Percentiles rank a stretch among this genome's conserved stretches.
Evolutionary conservation across 495 filamentous ascomycete genomes (phyloP).

Genomic region (Penicillium angulare): DNA sequence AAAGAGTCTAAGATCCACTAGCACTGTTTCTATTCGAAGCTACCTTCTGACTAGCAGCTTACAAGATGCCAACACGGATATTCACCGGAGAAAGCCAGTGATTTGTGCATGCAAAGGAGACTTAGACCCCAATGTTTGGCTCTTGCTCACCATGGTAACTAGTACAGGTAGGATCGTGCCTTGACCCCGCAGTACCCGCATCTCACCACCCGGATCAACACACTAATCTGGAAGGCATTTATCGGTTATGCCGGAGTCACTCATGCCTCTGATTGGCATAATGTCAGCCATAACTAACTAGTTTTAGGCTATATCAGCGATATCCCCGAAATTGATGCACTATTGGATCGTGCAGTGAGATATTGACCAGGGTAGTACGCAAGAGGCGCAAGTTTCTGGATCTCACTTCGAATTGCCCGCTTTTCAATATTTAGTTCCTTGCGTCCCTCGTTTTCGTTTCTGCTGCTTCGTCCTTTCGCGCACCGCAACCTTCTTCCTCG

Average conservation of each 20-base stretch:
- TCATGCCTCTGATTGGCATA: background rate
- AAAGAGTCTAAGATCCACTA: too few species aligned
- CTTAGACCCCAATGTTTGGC: background rate
- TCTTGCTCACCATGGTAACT: background rate
- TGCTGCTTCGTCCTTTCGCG: background rate
- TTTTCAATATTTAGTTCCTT: background rate
- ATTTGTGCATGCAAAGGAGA: background rate
- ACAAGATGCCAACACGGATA: too few species aligned
- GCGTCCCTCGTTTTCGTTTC: background rate
- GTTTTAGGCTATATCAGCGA: too few species aligned
- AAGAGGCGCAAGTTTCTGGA: background rate
- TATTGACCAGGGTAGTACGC: background rate
- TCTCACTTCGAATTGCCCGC: background rate
- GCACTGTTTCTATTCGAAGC: too few species aligned
- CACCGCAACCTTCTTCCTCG: background rate
- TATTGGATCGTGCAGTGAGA: background rate
- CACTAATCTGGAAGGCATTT: background rate
- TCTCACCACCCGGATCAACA: background rate
- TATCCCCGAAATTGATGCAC: too few species aligned
- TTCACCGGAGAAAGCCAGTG: background rate
- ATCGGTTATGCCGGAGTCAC: background rate
- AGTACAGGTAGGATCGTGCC: background rate
- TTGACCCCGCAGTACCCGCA: constrained; percentile 1
- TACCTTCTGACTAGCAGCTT: too few species aligned
- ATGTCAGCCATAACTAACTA: too few species aligned